Percentiles rank a stretch among this genome's conserved stretches.
Conservation (phyloP, 345 rosid species). For the Boechera retrofracta region DNA sequence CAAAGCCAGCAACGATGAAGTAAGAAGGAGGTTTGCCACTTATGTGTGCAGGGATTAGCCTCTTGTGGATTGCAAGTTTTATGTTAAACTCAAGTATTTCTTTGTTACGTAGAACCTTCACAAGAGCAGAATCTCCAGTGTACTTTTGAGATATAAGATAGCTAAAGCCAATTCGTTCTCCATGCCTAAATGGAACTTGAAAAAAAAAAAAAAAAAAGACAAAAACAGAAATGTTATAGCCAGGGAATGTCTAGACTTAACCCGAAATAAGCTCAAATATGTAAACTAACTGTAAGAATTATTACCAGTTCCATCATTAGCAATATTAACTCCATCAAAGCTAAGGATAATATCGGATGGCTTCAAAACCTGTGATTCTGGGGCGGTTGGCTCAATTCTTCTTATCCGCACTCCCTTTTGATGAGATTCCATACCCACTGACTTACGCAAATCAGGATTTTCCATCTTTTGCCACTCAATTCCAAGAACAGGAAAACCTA, state of each 20-base stretch:
- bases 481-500: constrained; percentile 93
- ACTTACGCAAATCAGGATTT: constrained; percentile 80
- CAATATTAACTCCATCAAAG: constrained; percentile 84
- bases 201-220: constrained; percentile 36
- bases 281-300: not conserved
- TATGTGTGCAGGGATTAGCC: constrained; percentile 86
- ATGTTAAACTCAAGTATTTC: constrained; percentile 69
- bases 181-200: constrained; percentile 98
- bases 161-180: constrained; percentile 94
- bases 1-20: constrained; percentile 92
- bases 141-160: constrained; percentile 92
- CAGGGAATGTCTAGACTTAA: not conserved
- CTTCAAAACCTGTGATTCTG: constrained; percentile 81
- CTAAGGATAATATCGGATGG: constrained; percentile 87
- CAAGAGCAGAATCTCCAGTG: constrained; percentile 79
- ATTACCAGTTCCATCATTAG: constrained; percentile 96
- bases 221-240: constrained; percentile 17
- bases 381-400: constrained; percentile 92
- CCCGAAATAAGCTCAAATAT: not conserved
- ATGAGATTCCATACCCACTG: constrained; percentile 82
- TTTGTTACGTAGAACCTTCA: constrained; percentile 79
- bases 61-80: constrained; percentile 84
- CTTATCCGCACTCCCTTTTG: constrained; percentile 92
- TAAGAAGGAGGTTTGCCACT: constrained; percentile 84
- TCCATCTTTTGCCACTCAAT: constrained; percentile 99